These are phyloP conservation scores for Macrophomina pseudophaseolina DNA, from an alignment of 2,329 filamentous ascomycete species.

Conservation along the genomic window DNA sequence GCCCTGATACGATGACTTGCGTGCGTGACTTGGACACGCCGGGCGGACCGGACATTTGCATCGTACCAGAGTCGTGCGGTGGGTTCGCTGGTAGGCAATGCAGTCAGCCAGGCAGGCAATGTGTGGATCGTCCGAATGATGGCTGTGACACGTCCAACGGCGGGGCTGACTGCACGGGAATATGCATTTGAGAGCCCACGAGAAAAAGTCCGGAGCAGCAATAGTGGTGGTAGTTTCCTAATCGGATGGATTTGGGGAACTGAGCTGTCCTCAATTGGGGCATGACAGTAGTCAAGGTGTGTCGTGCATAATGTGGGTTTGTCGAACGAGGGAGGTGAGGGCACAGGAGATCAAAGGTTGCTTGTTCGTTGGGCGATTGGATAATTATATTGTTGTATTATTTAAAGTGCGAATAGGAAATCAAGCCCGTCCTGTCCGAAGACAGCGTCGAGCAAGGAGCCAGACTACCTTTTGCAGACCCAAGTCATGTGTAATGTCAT, in stretches of 20 bases:
- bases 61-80: constrained; percentile 45
- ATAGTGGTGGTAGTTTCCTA: no score
- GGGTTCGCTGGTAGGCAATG: constrained; percentile 48
- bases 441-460: not conserved
- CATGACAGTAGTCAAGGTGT: no score
- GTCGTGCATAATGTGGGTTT: no score
- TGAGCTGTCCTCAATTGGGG: no score
- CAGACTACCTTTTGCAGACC: not conserved
- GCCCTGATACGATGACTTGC: not conserved
- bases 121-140: constrained; percentile 52
- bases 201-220: no score
- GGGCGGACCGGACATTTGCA: constrained; percentile 39
- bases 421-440: not conserved
- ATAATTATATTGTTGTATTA: constrained; percentile 9
- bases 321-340: no score
- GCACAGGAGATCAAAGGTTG: not conserved
- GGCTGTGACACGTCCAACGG: constrained; percentile 47
- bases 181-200: constrained; percentile 41
- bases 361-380: not conserved
- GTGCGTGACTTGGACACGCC: not conserved
- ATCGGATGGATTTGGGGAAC: no score
- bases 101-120: constrained; percentile 38
- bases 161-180: constrained; percentile 50
- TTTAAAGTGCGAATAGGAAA: not conserved
- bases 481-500: not conserved